Percentiles rank a stretch among this genome's conserved stretches.
phyloP scores from a whole-genome alignment of 2,329 filamentous ascomycete species.

The Thielaviopsis ethacetica region DNA sequence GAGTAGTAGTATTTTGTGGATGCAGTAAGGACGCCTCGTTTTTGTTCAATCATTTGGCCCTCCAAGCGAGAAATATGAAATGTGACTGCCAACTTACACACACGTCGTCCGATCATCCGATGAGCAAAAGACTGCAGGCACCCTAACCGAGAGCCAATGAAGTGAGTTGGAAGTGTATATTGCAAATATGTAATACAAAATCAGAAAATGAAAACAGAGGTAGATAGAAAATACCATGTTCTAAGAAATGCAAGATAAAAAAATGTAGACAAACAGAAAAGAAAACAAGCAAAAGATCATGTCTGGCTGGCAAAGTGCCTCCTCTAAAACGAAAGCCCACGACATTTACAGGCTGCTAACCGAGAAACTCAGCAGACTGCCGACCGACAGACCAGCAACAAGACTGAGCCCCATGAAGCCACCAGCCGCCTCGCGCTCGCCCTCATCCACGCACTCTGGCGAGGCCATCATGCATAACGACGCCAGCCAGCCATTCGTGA shows the following conservation, averaged over 20 bases:
- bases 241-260: no score
- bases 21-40: no score
- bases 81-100: no score
- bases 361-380: conserved; percentile 81
- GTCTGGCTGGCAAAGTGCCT: not conserved
- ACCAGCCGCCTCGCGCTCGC: conserved; percentile 75
- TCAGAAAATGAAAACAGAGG: not conserved
- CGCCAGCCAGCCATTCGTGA: conserved; percentile 75
- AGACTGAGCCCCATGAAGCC: conserved; percentile 88
- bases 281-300: not conserved
- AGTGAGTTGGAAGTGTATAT: no score
- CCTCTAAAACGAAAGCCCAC: not conserved
- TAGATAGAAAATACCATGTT: no score
- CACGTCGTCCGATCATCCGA: no score
- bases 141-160: no score
- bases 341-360: conserved; percentile 32
- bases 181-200: not conserved
- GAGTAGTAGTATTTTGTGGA: not conserved
- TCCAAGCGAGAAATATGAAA: no score
- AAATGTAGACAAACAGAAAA: not conserved
- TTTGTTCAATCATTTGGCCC: no score
- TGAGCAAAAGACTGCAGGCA: no score
- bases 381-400: conserved; percentile 65
- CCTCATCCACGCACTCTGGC: conserved; percentile 60
- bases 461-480: conserved; percentile 87